These are phyloP conservation scores for Phalaenopsis equestris DNA, from an alignment of 106 monocot genomes.

Conservation along the genomic window DNA sequence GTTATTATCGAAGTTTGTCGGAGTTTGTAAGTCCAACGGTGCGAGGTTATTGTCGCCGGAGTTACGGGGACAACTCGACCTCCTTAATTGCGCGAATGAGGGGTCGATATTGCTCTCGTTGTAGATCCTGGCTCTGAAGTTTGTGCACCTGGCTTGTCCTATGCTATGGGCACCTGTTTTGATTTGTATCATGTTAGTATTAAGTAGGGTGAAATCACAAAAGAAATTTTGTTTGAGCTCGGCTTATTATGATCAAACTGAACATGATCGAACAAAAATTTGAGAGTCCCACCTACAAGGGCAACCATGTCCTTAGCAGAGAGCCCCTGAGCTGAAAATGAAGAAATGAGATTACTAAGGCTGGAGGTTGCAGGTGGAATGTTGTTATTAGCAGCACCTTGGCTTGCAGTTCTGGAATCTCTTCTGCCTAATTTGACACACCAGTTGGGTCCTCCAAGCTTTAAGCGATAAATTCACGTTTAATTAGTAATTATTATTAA, in stretches of 20 bases:
- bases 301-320: constrained; percentile 52
- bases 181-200: neutral
- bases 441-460: constrained; percentile 65
- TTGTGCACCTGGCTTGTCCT: constrained; percentile 55
- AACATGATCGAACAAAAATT: neutral
- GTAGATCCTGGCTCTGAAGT: constrained; percentile 57
- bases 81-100: constrained; percentile 30
- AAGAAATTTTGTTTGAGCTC: too few relatives aligned
- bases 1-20: constrained; percentile 47
- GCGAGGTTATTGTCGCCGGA: constrained; percentile 57
- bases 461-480: neutral
- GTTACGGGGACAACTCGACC: constrained; percentile 32
- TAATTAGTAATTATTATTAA: neutral
- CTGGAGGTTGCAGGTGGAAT: constrained; percentile 41
- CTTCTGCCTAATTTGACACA: constrained; percentile 65
- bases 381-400: constrained; percentile 34
- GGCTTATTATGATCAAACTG: neutral
- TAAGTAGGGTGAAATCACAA: too few relatives aligned
- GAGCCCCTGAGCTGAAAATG: constrained; percentile 43
- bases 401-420: constrained; percentile 63
- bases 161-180: constrained; percentile 67
- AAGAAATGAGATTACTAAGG: constrained; percentile 35
- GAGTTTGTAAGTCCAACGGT: constrained; percentile 49
- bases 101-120: constrained; percentile 73
- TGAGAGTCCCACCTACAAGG: constrained; percentile 17